Evolutionary conservation across 768 basidiomycete genomes (phyloP), one percentile per base, ranked within the genome.

Genomic region (Phaffia australis): DNA sequence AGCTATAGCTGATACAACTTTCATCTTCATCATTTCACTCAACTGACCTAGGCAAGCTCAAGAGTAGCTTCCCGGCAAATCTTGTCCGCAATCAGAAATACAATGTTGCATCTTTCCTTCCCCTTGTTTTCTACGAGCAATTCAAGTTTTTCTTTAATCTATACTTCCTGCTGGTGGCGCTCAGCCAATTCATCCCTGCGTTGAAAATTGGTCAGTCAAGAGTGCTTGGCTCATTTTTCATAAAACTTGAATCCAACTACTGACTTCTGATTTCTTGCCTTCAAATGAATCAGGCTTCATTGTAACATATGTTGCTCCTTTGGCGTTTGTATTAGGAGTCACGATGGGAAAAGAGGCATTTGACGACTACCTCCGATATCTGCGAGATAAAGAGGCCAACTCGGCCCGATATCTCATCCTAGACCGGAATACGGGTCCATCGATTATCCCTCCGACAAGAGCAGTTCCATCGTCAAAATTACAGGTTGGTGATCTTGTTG

Each of bases 61-160:
- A 52, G 64, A 54, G n/a, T 60, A 48, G 46, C 2, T 79, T 71
- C 68, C 86, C 94, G 21, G 82, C 92, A 35, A 99, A 99, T 77
- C 85, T 87, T 57, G 89, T 95, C 64, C 86, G 89, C 71, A 99
- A 99, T 73, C 94, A 98, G 77, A 99, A 99, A 79, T 98, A 98
- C 81, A 94, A 93, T 75, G 81, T 88, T 63, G 83, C 89, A 78
- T 91, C 89, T n/a, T 99, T 99, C 80, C 82, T 99, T 14, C 95
- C 95, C 3, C 83, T 97, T 70, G 93, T 98, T 55, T 84, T 98
- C 75, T 98, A 97, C 76, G 93, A 98, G 76, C 94, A 98, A 76
- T 99, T 98, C 86, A 98, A 97, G 77, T 97, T 94, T 81, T 99
- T 99, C 80, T 98, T 95, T 84, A 99, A 98, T 75, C 81, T 97